These are phyloP conservation scores for Striga hermonthica DNA, from an alignment of 305 asterid species.

Conservation along the genomic window DNA sequence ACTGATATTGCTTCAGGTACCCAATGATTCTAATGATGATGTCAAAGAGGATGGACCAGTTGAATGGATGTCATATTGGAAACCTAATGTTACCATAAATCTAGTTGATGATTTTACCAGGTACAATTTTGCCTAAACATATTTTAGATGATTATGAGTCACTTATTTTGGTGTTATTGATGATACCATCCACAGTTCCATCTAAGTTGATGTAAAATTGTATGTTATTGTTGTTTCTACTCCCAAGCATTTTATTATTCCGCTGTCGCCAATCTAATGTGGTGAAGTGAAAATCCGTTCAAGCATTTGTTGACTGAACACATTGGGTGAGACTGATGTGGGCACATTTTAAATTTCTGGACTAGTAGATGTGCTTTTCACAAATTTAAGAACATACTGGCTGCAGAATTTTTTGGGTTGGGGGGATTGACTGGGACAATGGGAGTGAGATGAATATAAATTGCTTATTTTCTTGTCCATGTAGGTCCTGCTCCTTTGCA, in stretches of 20 bases:
- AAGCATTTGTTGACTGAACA: neutral
- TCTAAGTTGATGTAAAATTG: conserved; percentile 1
- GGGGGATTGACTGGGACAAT: neutral
- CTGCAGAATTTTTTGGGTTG: too few relatives aligned
- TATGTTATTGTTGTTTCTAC: neutral
- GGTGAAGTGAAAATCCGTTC: conserved; percentile 18
- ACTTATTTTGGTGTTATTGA: neutral
- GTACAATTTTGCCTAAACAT: conserved; percentile 40
- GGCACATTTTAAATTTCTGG: too few relatives aligned
- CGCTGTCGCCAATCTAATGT: conserved; percentile 5
- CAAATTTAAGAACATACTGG: too few relatives aligned
- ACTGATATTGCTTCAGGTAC: conserved; percentile 48
- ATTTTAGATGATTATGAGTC: conserved; percentile 7
- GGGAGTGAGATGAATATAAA: neutral
- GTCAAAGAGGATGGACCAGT: conserved; percentile 56
- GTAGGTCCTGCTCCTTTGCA: neutral
- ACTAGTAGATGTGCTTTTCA: too few relatives aligned
- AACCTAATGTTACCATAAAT: conserved; percentile 85
- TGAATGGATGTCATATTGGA: conserved; percentile 92
- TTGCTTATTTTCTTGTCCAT: neutral
- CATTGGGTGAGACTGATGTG: too few relatives aligned
- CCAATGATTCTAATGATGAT: conserved; percentile 50
- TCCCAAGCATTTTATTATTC: neutral
- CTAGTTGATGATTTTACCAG: conserved; percentile 92
- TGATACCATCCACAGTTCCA: conserved; percentile 2